phyloP scores from a whole-genome alignment of 805 yeast species.

The Candida maris region DNA sequence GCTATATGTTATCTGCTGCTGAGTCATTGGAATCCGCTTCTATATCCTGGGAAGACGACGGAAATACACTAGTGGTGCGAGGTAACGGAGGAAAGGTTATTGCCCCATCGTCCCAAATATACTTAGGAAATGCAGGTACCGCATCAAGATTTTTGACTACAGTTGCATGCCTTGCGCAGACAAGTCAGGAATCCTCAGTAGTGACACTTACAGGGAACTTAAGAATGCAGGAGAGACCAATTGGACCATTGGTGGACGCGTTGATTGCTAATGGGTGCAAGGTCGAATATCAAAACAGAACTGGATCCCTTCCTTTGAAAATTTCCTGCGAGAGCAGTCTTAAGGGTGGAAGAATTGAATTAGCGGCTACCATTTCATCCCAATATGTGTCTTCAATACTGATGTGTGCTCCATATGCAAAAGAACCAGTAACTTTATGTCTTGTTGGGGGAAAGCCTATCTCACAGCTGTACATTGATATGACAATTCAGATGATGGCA shows the following conservation, averaged over 20 bases:
- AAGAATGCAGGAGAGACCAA: slow-evolving; percentile 96
- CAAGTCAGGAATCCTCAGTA: slow-evolving; percentile 36
- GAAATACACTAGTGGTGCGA: slow-evolving; percentile 79
- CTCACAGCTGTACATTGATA: slow-evolving; percentile 91
- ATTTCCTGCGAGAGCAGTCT: slow-evolving; percentile 68
- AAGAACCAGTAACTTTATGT: slow-evolving; percentile 78
- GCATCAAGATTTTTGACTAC: slow-evolving; percentile 94
- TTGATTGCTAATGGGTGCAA: slow-evolving; percentile 73
- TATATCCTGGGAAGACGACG: slow-evolving; percentile 79
- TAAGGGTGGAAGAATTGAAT: slow-evolving; percentile 86
- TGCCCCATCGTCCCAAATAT: slow-evolving; percentile 65
- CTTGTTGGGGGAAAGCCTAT: slow-evolving; percentile 96
- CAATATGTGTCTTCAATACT: slow-evolving; percentile 94
- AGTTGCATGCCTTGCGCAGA: slow-evolving; percentile 78
- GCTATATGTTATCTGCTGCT: slow-evolving; percentile 89
- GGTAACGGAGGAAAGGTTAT: slow-evolving; percentile 79
- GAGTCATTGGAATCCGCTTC: slow-evolving; percentile 75
- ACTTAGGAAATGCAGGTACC: slow-evolving; percentile 96
- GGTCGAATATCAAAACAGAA: slow-evolving; percentile 64
- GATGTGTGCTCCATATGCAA: slow-evolving; percentile 97
- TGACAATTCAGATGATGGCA: slow-evolving; percentile 95
- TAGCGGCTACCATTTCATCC: slow-evolving; percentile 94
- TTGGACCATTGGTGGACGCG: slow-evolving; percentile 94
- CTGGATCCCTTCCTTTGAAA: slow-evolving; percentile 83
- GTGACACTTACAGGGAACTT: slow-evolving; percentile 87